Evolutionary conservation across 1,284 basidiomycete genomes (phyloP).

Genomic region (Rhodotorula sp.): DNA sequence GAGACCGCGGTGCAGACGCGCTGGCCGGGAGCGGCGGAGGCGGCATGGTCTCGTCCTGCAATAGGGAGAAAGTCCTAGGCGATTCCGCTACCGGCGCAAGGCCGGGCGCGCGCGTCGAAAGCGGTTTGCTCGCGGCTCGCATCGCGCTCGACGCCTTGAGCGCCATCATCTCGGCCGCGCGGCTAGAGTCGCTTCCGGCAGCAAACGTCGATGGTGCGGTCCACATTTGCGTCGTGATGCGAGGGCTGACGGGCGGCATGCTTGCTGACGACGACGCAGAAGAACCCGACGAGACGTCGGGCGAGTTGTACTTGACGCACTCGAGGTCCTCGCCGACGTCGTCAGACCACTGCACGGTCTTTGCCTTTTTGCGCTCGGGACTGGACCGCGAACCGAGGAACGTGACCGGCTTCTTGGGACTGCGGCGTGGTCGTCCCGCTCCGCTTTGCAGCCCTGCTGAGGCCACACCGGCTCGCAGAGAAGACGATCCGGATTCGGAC

Average conservation of each 20-base stretch:
- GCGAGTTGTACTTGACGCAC: slow-evolving; percentile 35
- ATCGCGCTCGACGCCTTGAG: slow-evolving; percentile 10
- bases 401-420: slow-evolving; percentile 19
- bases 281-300: slow-evolving; percentile 13
- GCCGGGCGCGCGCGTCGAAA: slow-evolving; percentile 1
- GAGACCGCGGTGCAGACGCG: background rate
- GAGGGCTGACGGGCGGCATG: slow-evolving; percentile 8
- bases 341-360: slow-evolving; percentile 40
- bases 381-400: slow-evolving; percentile 4
- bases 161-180: slow-evolving; percentile 36
- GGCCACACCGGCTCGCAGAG: background rate
- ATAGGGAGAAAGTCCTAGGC: slow-evolving; percentile 25
- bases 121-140: slow-evolving; percentile 12
- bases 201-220: slow-evolving; percentile 19
- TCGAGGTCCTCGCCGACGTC: slow-evolving; percentile 38
- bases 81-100: slow-evolving; percentile 22
- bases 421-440: slow-evolving; percentile 3
- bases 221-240: slow-evolving; percentile 17
- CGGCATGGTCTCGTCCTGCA: slow-evolving; percentile 10
- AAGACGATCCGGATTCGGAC: background rate
- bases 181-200: slow-evolving; percentile 9
- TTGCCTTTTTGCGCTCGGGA: slow-evolving; percentile 28
- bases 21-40: background rate
- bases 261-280: slow-evolving; percentile 21
- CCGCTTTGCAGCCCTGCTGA: background rate